These are phyloP conservation scores for Sistotremastrum niveocremeum DNA, from an alignment of 768 basidiomycete species.

Conservation along the genomic window DNA sequence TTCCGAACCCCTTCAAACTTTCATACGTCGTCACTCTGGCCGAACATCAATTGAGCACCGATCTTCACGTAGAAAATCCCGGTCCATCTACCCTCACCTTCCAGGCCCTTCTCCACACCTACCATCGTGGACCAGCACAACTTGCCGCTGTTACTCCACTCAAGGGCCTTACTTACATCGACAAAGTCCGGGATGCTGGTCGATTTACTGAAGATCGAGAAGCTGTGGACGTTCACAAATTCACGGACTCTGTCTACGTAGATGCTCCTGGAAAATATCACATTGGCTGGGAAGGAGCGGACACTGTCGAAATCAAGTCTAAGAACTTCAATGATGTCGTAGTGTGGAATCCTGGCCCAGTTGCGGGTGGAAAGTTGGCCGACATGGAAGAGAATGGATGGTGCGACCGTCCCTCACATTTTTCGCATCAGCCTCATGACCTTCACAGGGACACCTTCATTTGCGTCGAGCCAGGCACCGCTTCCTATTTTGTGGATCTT, in stretches of 20 bases:
- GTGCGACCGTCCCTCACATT: constrained; percentile 27
- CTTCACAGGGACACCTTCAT: constrained; percentile 60
- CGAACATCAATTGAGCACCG: constrained; percentile 60
- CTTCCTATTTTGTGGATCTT: constrained; percentile 54
- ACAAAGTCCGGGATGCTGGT: constrained; percentile 38
- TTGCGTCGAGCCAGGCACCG: constrained; percentile 86
- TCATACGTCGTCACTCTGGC: constrained; percentile 71
- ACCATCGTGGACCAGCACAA: constrained; percentile 55
- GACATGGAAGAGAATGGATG: constrained; percentile 91
- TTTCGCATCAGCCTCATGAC: neutral
- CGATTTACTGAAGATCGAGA: constrained; percentile 35
- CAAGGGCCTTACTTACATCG: constrained; percentile 51
- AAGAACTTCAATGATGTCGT: constrained; percentile 65
- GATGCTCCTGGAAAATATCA: constrained; percentile 41
- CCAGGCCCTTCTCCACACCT: constrained; percentile 89
- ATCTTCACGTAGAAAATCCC: constrained; percentile 69
- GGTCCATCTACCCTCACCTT: constrained; percentile 54
- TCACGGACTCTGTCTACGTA: constrained; percentile 71
- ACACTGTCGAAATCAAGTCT: constrained; percentile 35
- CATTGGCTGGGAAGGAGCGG: constrained; percentile 43
- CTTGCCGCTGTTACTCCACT: constrained; percentile 51
- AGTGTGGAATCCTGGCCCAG: constrained; percentile 86
- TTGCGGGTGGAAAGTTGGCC: constrained; percentile 52
- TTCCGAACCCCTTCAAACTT: constrained; percentile 55
- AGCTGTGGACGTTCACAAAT: constrained; percentile 49